These are phyloP conservation scores for Pisolithus albus DNA, from an alignment of 768 basidiomycete species.

Conservation along the genomic window DNA sequence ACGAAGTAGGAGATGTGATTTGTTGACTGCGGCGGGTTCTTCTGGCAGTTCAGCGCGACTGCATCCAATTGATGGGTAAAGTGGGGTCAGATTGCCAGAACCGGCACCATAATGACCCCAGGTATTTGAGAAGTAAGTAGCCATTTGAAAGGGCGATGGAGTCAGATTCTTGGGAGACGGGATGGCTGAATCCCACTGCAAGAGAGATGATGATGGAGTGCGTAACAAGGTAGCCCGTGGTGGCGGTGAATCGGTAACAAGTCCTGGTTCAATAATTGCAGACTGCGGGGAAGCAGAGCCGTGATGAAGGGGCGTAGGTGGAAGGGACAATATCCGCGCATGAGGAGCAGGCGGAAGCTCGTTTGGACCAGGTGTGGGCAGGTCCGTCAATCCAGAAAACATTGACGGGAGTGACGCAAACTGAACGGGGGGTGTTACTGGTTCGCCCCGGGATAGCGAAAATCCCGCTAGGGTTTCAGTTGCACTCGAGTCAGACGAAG, in stretches of 20 bases:
- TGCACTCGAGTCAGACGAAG: slow-evolving; percentile 14
- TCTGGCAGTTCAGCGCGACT: slow-evolving; percentile 45
- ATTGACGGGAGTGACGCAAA: slow-evolving; percentile 24
- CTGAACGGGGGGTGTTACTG: slow-evolving; percentile 35
- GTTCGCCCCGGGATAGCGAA: slow-evolving; percentile 9
- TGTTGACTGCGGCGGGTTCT: slow-evolving; percentile 51
- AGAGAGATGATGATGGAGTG: slow-evolving; percentile 54
- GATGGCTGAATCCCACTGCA: slow-evolving; percentile 74
- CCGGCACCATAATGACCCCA: slow-evolving; percentile 62
- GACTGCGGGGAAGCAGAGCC: slow-evolving; percentile 12
- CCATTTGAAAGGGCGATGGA: slow-evolving; percentile 53
- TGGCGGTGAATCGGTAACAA: slow-evolving; percentile 19
- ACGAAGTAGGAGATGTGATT: slow-evolving; percentile 58
- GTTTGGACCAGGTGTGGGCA: slow-evolving; percentile 55
- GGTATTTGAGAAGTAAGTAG: slow-evolving; percentile 75
- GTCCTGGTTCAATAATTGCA: slow-evolving; percentile 10
- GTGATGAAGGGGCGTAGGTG: slow-evolving; percentile 28
- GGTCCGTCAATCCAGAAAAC: slow-evolving; percentile 39
- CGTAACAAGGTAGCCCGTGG: slow-evolving; percentile 28
- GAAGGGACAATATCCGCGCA: slow-evolving; percentile 43
- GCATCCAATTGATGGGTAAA: background rate
- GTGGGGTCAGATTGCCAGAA: slow-evolving; percentile 2
- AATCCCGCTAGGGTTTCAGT: slow-evolving; percentile 10
- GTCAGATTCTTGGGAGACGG: slow-evolving; percentile 67
- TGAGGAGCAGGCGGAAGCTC: slow-evolving; percentile 61